Evolutionary conservation across 75 land plant species (phyloP), one percentile per base, ranked within the genome.

Genomic region (Pinus tabuliformis): DNA sequence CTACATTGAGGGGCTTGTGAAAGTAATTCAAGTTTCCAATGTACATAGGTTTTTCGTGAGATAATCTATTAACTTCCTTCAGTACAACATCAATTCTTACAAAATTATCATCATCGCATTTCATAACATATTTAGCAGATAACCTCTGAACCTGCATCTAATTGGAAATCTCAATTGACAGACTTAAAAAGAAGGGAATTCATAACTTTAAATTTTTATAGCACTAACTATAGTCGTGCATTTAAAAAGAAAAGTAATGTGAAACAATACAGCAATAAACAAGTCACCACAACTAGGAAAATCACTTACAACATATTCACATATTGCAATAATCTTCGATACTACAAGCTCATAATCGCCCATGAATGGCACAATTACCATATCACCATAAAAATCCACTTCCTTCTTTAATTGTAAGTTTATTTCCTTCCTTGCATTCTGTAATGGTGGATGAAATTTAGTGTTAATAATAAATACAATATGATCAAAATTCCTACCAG

Each of bases 71-170:
- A 0, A 84, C 80, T 81, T 93, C 93, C 64, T 71, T 71, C 37
- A 91, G 7, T 11, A 96, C 81, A 16, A 86, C 82, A 77, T 94
- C 95, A 22, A 94, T 78, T 65, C 89, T 81, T 26, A 96, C 92
- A 89, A 92, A 96, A 13, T 92, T 94, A 72, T 96, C 99, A 88
- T 96, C 99, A 72, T 96, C 99, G 70, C 92, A 90, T 58, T 96
- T 96, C 98, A 96, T 94, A 3, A 94, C 79, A 70, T 92, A 85
- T 68, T 81, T 84, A 14, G 99, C 95, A 61, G 89, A 61, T 24
- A 92, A 83, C 1, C 77, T 81, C 20, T 80, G 84, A 57, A 92
- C 86, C 97, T 95, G 89, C 30, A 58, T 15, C 12, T 13, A 68
- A 68, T 68, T 30, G 9, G n/a, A 68, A 37, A 68, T 42, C 7